Evolutionary conservation across 495 filamentous ascomycete genomes (phyloP).

Genomic region (Neurospora sp.): DNA sequence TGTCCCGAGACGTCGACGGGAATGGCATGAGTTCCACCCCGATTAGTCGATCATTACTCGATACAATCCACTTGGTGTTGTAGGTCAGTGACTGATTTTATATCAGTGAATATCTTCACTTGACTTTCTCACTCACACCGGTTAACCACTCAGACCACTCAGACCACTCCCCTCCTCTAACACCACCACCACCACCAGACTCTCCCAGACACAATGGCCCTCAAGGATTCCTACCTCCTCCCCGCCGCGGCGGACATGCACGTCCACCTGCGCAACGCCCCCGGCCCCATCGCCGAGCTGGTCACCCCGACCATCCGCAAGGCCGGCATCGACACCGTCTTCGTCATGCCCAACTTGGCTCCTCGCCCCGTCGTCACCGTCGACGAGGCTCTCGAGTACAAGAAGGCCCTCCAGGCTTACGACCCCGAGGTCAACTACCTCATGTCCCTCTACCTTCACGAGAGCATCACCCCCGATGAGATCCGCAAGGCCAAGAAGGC

Average conservation of each 20-base stretch:
- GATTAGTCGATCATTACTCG: not conserved
- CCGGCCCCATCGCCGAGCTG: conserved; percentile 66
- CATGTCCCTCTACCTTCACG: conserved; percentile 76
- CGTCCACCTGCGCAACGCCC: conserved; percentile 60
- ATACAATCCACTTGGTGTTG: not conserved
- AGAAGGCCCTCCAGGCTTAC: conserved; percentile 51
- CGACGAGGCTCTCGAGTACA: conserved; percentile 65
- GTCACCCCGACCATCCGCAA: conserved; percentile 64
- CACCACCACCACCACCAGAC: not conserved
- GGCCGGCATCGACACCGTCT: conserved; percentile 56
- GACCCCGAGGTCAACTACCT: conserved; percentile 69
- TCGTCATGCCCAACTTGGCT: conserved; percentile 53
- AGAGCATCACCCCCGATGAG: conserved; percentile 64
- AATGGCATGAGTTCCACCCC: not conserved
- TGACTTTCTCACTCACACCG: not conserved
- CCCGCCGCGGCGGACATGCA: conserved; percentile 57
- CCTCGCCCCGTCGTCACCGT: conserved; percentile 66
- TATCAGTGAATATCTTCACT: not conserved
- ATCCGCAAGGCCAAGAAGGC: conserved; percentile 62
- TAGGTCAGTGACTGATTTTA: not conserved
- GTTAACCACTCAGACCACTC: not conserved
- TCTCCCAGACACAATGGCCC: conserved; percentile 26
- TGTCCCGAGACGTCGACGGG: not conserved
- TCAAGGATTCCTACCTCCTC: conserved; percentile 43
- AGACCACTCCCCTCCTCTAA: not conserved